Conservation (phyloP, 2,329 filamentous ascomycete species). For the Rachicladosporium sp. region DNA sequence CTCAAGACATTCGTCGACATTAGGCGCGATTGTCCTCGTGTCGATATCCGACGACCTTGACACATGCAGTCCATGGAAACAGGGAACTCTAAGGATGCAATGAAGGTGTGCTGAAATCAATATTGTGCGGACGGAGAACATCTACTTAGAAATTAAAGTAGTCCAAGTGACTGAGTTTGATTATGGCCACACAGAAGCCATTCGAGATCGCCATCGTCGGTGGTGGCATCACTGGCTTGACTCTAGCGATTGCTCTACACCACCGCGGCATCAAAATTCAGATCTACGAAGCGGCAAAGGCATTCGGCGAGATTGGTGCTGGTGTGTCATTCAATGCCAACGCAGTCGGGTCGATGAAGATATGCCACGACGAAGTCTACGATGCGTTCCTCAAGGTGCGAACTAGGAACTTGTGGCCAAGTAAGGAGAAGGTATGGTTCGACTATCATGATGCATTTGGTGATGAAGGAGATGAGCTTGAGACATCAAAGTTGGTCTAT, state of each 20-base stretch:
- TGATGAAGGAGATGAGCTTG: constrained; percentile 1
- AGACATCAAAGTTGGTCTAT: too few relatives aligned
- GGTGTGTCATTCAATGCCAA: constrained; percentile 46
- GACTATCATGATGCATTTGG: constrained; percentile 27
- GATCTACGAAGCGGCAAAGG: constrained; percentile 44
- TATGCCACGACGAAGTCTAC: constrained; percentile 36
- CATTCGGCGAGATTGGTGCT: constrained; percentile 46
- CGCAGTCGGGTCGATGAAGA: constrained; percentile 39
- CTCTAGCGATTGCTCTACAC: constrained; percentile 41
- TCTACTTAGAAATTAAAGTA: too few relatives aligned
- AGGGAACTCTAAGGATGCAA: too few relatives aligned
- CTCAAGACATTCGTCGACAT: too few relatives aligned
- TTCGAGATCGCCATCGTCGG: constrained; percentile 35
- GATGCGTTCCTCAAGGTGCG: constrained; percentile 31
- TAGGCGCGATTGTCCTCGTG: too few relatives aligned
- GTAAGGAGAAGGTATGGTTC: constrained; percentile 29
- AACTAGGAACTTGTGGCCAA: constrained; percentile 28
- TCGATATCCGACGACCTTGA: too few relatives aligned
- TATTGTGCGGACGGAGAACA: too few relatives aligned
- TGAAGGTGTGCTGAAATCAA: too few relatives aligned
- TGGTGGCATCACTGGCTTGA: constrained; percentile 46
- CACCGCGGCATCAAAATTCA: constrained; percentile 29
- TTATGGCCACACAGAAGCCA: constrained; percentile 3
- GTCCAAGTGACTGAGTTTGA: too few relatives aligned
- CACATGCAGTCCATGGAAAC: too few relatives aligned